Evolutionary conservation across 176 grass and related monocot genomes (phyloP).

Genomic region (Alloteropsis semialata): DNA sequence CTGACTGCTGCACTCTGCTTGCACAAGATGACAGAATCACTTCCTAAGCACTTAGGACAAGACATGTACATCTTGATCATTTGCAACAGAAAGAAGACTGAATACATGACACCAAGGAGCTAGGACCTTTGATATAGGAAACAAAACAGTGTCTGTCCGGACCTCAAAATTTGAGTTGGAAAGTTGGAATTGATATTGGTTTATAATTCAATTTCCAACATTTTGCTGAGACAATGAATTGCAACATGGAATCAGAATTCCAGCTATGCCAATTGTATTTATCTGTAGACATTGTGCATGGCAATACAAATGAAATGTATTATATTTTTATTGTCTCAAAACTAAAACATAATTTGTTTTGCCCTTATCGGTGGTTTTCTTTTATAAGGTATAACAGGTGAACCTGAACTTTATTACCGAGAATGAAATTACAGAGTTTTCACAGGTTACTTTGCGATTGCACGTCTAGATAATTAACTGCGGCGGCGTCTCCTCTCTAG

Average conservation of each 20-base stretch:
- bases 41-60: slow-evolving; percentile 5
- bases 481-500: no score
- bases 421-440: not conserved
- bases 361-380: not conserved
- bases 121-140: not conserved
- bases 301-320: slow-evolving; percentile 7
- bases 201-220: not conserved
- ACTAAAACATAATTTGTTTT: not conserved
- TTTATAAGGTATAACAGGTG: not conserved
- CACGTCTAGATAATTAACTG: no score
- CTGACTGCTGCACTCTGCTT: not conserved
- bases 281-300: slow-evolving; percentile 16
- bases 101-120: not conserved
- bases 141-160: not conserved
- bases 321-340: not conserved
- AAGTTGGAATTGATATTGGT: slow-evolving; percentile 3
- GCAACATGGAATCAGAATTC: slow-evolving; percentile 6
- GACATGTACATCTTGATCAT: not conserved
- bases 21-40: not conserved
- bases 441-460: no score
- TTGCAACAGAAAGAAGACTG: not conserved
- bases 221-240: slow-evolving; percentile 9
- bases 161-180: not conserved
- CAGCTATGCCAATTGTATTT: slow-evolving; percentile 3
- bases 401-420: not conserved